Percentiles rank a stretch among this genome's conserved stretches.
Conservation (phyloP, 2,329 filamentous ascomycete species). For the Rosellinia necatrix region DNA sequence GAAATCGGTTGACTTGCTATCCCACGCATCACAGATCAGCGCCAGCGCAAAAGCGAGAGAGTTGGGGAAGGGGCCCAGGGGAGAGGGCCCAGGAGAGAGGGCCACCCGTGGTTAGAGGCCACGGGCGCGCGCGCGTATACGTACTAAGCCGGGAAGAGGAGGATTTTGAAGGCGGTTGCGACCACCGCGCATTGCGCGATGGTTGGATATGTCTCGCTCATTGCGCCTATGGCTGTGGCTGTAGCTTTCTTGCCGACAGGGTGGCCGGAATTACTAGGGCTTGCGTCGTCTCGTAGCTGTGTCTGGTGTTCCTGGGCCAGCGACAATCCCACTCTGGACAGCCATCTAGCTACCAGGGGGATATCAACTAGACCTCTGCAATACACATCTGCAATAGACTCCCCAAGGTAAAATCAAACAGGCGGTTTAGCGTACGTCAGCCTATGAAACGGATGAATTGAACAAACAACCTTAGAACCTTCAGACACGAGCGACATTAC, state of each 20-base stretch:
- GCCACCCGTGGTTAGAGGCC: neutral
- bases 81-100: neutral
- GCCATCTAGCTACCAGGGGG: neutral
- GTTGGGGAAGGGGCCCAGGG: too few relatives aligned
- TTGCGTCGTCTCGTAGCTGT: neutral
- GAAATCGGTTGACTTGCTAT: conserved; percentile 97
- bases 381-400: too few relatives aligned
- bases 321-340: conserved; percentile 2
- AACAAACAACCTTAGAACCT: neutral
- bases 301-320: neutral
- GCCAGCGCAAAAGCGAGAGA: too few relatives aligned
- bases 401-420: too few relatives aligned
- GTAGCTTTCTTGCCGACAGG: conserved; percentile 26
- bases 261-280: neutral
- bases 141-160: conserved; percentile 94
- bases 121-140: too few relatives aligned
- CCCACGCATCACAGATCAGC: neutral
- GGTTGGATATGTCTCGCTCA: conserved; percentile 85
- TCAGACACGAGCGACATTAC: too few relatives aligned
- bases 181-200: conserved; percentile 85
- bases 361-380: too few relatives aligned
- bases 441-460: conserved; percentile 6
- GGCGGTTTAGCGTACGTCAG: neutral
- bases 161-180: conserved; percentile 85
- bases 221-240: conserved; percentile 44